Evolutionary conservation across 768 basidiomycete genomes (phyloP).

Genomic region (Boletus rubroflammeus): DNA sequence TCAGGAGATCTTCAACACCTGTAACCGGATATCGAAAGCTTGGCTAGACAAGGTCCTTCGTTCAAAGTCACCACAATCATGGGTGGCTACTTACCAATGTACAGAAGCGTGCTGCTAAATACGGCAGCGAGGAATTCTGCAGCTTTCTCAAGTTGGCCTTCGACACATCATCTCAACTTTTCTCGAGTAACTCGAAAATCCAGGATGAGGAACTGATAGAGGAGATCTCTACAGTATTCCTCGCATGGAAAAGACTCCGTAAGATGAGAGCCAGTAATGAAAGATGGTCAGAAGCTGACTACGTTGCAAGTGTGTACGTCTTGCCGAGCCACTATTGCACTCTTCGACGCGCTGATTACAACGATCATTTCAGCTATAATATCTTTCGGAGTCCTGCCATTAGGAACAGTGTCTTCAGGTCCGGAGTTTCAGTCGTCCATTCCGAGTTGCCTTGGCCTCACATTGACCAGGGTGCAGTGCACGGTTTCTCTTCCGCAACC

Average conservation of each 20-base stretch:
- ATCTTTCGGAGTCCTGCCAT: slow-evolving; percentile 46
- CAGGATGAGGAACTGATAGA: slow-evolving; percentile 29
- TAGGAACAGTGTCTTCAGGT: slow-evolving; percentile 42
- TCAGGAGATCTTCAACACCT: slow-evolving; percentile 37
- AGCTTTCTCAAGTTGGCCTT: slow-evolving; percentile 33
- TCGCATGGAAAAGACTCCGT: slow-evolving; percentile 43
- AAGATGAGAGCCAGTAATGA: slow-evolving; percentile 44
- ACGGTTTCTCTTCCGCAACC: slow-evolving; percentile 48
- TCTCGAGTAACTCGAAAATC: slow-evolving; percentile 28
- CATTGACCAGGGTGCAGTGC: slow-evolving; percentile 42
- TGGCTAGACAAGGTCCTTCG: slow-evolving; percentile 42
- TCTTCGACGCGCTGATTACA: background rate
- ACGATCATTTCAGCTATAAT: slow-evolving; percentile 38
- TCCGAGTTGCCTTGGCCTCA: slow-evolving; percentile 2
- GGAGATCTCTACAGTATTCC: slow-evolving; percentile 40
- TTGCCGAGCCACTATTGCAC: background rate
- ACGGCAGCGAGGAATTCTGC: slow-evolving; percentile 11
- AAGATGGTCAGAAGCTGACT: slow-evolving; percentile 54
- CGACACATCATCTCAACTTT: slow-evolving; percentile 37
- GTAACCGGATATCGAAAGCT: slow-evolving; percentile 33
- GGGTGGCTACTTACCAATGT: background rate
- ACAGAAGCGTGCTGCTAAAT: slow-evolving; percentile 5
- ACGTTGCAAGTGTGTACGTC: slow-evolving; percentile 51
- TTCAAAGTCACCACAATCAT: background rate
- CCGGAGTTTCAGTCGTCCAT: slow-evolving; percentile 3